phyloP scores from a whole-genome alignment of 2,329 filamentous ascomycete genomes.

The Xylariaceae sp. region DNA sequence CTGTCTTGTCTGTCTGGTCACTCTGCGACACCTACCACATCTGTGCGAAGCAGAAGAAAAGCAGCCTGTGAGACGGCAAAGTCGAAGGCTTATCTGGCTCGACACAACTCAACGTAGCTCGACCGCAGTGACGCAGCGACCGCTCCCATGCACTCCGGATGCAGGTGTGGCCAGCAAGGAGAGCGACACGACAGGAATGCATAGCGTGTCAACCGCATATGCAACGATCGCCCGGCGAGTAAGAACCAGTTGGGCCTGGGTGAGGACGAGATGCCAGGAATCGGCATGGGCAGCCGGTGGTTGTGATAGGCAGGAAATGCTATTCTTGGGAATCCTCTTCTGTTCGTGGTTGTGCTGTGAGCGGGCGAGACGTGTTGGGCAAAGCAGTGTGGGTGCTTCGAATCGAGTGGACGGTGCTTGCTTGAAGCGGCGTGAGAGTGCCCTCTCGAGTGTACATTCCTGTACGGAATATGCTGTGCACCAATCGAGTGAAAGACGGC shows the following conservation, averaged over 20 bases:
- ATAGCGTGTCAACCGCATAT: slow-evolving; percentile 28
- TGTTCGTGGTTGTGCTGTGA: slow-evolving; percentile 2
- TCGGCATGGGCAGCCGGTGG: slow-evolving; percentile 13
- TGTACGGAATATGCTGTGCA: background rate
- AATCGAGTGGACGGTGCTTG: slow-evolving; percentile 24
- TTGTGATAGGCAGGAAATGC: slow-evolving; percentile 23
- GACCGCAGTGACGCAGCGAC: slow-evolving; percentile 18
- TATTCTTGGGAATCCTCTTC: slow-evolving; percentile 17
- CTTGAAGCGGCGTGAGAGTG: slow-evolving; percentile 21
- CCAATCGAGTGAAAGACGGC: background rate
- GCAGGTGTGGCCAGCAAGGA: slow-evolving; percentile 32
- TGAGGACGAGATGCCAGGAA: slow-evolving; percentile 18
- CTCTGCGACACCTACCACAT: background rate
- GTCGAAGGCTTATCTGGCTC: slow-evolving; percentile 14
- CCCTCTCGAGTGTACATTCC: background rate
- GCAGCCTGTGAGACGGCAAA: background rate
- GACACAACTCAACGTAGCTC: slow-evolving; percentile 14
- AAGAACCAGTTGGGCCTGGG: slow-evolving; percentile 15
- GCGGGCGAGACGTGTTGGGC: slow-evolving; percentile 25
- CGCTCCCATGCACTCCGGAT: slow-evolving; percentile 28
- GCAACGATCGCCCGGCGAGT: slow-evolving; percentile 33
- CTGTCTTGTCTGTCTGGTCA: too few relatives aligned
- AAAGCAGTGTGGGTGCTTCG: slow-evolving; percentile 23
- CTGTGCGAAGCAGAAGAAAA: background rate
- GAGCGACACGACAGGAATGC: slow-evolving; percentile 33